Evolutionary conservation across 345 rosid genomes (phyloP).

Genomic region (Sonneratia caseolaris): DNA sequence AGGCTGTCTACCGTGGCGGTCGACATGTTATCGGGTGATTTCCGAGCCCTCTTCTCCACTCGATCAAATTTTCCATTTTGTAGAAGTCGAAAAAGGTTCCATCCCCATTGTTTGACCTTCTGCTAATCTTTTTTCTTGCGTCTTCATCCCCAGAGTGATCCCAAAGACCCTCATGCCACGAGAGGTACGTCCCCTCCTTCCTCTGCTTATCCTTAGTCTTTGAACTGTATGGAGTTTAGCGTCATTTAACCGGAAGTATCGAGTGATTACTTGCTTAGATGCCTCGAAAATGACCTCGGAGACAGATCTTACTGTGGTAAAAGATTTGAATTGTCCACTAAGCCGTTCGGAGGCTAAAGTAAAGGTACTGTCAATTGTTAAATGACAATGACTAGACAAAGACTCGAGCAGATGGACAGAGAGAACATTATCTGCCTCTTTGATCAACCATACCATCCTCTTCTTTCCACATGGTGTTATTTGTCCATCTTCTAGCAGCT

Average conservation of each 20-base stretch:
- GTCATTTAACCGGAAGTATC: not conserved
- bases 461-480: not conserved
- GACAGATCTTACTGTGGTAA: not conserved
- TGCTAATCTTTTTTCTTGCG: not conserved
- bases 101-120: not conserved
- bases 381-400: slow-evolving; percentile 11
- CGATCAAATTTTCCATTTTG: not conserved
- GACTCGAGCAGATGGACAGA: not conserved
- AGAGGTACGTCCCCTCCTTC: slow-evolving; percentile 11
- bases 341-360: not conserved
- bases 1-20: slow-evolving; percentile 34
- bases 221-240: not conserved
- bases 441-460: not conserved
- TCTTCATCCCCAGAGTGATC: slow-evolving; percentile 15
- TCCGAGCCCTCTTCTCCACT: not conserved
- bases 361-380: not conserved
- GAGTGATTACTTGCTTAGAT: not conserved
- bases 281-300: not conserved
- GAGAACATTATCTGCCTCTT: slow-evolving; percentile 5
- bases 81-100: not conserved
- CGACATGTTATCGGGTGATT: slow-evolving; percentile 37
- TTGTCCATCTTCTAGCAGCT: slow-evolving; percentile 5
- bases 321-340: not conserved
- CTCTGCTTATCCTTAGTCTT: not conserved
- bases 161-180: slow-evolving; percentile 26